Evolutionary conservation across 2,329 filamentous ascomycete genomes (phyloP).

Genomic region (Aspergillus quadricinctus): DNA sequence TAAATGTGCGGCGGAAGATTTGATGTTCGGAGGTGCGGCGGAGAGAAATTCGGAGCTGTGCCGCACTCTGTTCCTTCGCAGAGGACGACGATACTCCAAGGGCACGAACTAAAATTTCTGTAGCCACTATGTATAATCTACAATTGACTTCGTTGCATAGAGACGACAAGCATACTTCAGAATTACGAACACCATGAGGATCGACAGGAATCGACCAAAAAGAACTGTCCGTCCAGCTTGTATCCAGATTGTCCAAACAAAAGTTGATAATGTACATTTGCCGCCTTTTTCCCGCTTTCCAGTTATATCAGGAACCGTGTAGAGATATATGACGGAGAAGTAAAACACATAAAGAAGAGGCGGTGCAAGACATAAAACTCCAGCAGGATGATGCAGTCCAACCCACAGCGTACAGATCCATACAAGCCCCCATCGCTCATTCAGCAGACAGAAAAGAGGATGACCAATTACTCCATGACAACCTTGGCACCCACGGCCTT

Average conservation of each 20-base stretch:
- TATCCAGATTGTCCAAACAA: constrained; percentile 20
- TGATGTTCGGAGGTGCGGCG: constrained; percentile 5
- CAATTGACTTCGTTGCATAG: not conserved
- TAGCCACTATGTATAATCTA: not conserved
- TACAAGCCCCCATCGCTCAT: constrained; percentile 7
- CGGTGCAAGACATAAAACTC: constrained; percentile 17
- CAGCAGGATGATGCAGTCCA: constrained; percentile 21
- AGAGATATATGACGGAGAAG: constrained; percentile 20
- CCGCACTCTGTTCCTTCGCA: not conserved
- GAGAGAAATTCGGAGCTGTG: constrained; percentile 1
- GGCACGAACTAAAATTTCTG: not conserved
- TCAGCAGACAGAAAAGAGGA: constrained; percentile 2
- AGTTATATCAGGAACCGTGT: constrained; percentile 17
- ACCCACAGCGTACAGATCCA: constrained; percentile 15
- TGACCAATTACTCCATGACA: constrained; percentile 66
- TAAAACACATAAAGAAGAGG: constrained; percentile 15
- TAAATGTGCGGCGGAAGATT: not conserved
- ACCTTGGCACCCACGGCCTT: constrained; percentile 90
- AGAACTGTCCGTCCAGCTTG: constrained; percentile 4
- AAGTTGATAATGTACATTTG: constrained; percentile 37
- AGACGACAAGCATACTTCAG: not conserved
- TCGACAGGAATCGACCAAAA: not conserved
- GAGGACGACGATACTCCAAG: not conserved
- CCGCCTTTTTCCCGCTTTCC: constrained; percentile 24
- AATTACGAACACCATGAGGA: not conserved